A percentile compares a stretch with the other conserved stretches of the same genome.
Conservation (phyloP, 495 filamentous ascomycete genomes). For the Beverwykella pulmonaria region DNA sequence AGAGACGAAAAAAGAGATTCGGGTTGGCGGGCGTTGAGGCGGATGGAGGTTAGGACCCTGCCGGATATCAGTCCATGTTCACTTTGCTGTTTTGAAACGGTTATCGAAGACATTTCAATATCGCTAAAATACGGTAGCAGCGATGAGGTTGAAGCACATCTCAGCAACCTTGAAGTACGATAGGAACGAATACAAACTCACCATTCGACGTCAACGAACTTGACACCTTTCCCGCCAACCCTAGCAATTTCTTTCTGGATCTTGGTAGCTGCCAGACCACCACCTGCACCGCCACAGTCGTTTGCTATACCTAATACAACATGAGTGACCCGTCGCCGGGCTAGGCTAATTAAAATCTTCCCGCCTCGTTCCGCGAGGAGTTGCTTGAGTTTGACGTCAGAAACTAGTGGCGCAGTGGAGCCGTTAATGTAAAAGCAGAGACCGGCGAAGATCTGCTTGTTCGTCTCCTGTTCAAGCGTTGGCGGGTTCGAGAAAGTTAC, state of each 20-base stretch:
- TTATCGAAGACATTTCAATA: too few species aligned
- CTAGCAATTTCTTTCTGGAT: slow-evolving; percentile 76
- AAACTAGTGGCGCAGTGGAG: slow-evolving; percentile 75
- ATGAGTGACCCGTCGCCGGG: slow-evolving; percentile 77
- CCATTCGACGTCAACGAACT: slow-evolving; percentile 85
- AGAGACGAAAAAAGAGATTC: slow-evolving; percentile 16
- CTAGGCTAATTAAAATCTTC: slow-evolving; percentile 65
- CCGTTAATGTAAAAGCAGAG: slow-evolving; percentile 86
- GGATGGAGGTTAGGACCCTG: slow-evolving; percentile 20
- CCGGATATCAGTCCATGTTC: not conserved
- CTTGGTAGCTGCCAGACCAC: slow-evolving; percentile 79
- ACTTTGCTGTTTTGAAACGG: too few species aligned
- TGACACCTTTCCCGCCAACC: slow-evolving; percentile 67
- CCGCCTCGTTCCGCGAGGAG: slow-evolving; percentile 76
- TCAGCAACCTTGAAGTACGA: not conserved
- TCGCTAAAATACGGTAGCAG: too few species aligned
- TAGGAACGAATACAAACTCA: not conserved
- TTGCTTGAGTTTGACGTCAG: slow-evolving; percentile 83
- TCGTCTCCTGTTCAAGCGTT: not conserved
- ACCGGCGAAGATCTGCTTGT: slow-evolving; percentile 61
- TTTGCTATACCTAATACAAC: slow-evolving; percentile 74
- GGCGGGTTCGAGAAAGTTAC: not conserved
- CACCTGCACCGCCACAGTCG: slow-evolving; percentile 61
- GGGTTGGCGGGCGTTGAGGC: slow-evolving; percentile 5
- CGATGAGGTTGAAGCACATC: not conserved